These are phyloP conservation scores for Triglochin maritima DNA, from an alignment of 106 monocot species.

Conservation along the genomic window DNA sequence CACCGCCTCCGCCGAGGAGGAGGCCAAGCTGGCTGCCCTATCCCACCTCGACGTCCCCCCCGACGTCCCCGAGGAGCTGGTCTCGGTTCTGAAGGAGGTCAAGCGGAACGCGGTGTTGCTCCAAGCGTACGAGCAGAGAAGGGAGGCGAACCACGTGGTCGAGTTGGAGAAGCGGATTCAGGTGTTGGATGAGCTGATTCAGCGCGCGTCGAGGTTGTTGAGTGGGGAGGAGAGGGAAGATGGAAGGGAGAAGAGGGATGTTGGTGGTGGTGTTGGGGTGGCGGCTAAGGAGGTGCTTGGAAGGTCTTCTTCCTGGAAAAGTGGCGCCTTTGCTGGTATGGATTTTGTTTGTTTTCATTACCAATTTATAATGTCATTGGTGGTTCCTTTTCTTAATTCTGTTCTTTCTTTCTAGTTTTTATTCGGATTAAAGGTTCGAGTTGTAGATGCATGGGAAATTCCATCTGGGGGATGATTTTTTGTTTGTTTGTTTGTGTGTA, in stretches of 20 bases:
- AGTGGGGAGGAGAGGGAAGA: constrained; percentile 2
- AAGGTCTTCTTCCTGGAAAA: constrained; percentile 22
- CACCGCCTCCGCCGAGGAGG: constrained; percentile 42
- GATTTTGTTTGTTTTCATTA: not conserved
- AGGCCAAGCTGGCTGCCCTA: constrained; percentile 34
- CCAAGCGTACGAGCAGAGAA: constrained; percentile 47
- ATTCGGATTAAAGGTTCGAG: no score
- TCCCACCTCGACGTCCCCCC: constrained; percentile 17
- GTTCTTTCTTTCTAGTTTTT: no score
- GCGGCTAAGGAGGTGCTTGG: not conserved
- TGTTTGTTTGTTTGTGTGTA: no score
- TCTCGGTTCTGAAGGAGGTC: constrained; percentile 55
- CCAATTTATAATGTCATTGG: no score
- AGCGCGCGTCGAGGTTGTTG: constrained; percentile 53
- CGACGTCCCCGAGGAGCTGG: constrained; percentile 63
- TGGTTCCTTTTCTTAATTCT: no score
- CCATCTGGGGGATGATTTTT: no score
- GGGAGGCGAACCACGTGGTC: constrained; percentile 44
- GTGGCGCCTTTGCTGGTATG: not conserved
- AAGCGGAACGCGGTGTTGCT: constrained; percentile 37
- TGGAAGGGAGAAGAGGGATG: not conserved
- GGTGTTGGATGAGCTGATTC: constrained; percentile 60
- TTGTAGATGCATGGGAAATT: no score
- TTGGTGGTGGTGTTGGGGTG: not conserved
- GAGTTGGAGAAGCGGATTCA: constrained; percentile 41